These are phyloP conservation scores for Sechiopsis laciniata DNA, from an alignment of 306 rosid species.

Conservation along the genomic window DNA sequence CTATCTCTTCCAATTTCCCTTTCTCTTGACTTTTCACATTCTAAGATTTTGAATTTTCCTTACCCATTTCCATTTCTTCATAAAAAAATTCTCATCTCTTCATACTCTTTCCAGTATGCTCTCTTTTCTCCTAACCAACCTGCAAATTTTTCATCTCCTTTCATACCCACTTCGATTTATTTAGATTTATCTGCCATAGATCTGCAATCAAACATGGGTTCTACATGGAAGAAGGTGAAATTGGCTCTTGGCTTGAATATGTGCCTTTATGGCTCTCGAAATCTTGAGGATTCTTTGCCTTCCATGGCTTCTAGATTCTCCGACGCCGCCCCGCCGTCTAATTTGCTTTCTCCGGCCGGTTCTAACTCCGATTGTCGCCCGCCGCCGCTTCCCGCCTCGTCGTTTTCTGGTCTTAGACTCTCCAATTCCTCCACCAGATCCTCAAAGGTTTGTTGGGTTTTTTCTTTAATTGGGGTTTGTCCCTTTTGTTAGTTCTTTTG, in stretches of 20 bases:
- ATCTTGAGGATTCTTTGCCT: conserved; percentile 13
- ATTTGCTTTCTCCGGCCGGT: conserved; percentile 8
- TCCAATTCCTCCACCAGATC: conserved; percentile 16
- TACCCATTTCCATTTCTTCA: conserved; percentile 18
- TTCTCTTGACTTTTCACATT: conserved; percentile 11
- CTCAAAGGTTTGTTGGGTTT: conserved; percentile 21
- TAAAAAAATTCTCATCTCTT: not conserved
- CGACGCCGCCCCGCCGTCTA: conserved; percentile 6
- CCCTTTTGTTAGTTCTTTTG: not conserved
- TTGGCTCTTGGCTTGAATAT: conserved; percentile 22
- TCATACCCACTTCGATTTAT: conserved; percentile 14
- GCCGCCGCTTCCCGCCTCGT: not conserved
- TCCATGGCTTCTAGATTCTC: conserved; percentile 20
- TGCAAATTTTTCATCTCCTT: not conserved
- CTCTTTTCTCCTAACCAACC: not conserved
- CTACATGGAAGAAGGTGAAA: conserved; percentile 23
- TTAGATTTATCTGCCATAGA: not conserved
- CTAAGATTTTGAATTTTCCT: not conserved
- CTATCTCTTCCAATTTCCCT: not conserved
- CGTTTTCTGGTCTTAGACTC: conserved; percentile 3
- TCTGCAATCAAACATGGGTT: conserved; percentile 11
- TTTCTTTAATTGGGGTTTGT: not conserved
- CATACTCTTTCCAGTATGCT: not conserved
- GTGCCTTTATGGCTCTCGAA: conserved; percentile 21
- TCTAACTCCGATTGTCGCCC: not conserved